These are phyloP conservation scores for Sclerotinia spermophila DNA, from an alignment of 2,329 filamentous ascomycete genomes.

Conservation along the genomic window DNA sequence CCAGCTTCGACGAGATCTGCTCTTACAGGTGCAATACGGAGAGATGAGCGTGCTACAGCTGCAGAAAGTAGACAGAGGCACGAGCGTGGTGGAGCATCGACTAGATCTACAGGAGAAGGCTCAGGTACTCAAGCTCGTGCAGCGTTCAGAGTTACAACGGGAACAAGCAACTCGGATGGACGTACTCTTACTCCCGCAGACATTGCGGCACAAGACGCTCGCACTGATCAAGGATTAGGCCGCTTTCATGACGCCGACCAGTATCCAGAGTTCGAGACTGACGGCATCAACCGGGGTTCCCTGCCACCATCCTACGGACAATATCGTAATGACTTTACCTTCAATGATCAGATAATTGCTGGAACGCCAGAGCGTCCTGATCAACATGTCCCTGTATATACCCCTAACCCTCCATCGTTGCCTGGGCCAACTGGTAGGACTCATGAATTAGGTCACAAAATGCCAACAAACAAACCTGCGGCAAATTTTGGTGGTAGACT, in stretches of 20 bases:
- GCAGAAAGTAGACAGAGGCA: background rate
- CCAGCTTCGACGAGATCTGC: background rate
- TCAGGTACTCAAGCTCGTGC: background rate
- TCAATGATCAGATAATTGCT: too few relatives aligned
- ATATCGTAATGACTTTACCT: too few relatives aligned
- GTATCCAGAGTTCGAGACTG: too few relatives aligned
- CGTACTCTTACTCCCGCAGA: background rate
- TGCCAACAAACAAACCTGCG: too few relatives aligned
- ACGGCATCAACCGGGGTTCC: too few relatives aligned
- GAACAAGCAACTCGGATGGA: background rate
- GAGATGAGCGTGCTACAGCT: background rate
- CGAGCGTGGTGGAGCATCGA: too few relatives aligned
- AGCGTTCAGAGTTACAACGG: background rate
- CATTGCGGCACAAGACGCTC: background rate
- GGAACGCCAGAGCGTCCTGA: background rate
- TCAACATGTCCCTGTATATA: background rate
- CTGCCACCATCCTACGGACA: background rate
- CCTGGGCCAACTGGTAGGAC: background rate
- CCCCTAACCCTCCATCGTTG: accelerated
- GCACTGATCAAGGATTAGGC: too few relatives aligned
- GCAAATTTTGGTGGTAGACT: background rate
- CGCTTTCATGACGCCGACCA: too few relatives aligned
- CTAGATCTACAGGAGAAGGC: background rate
- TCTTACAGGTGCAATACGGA: background rate
- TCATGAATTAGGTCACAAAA: background rate